Evolutionary conservation across 306 rosid species (phyloP).

Genomic region (Sicyos edulis): DNA sequence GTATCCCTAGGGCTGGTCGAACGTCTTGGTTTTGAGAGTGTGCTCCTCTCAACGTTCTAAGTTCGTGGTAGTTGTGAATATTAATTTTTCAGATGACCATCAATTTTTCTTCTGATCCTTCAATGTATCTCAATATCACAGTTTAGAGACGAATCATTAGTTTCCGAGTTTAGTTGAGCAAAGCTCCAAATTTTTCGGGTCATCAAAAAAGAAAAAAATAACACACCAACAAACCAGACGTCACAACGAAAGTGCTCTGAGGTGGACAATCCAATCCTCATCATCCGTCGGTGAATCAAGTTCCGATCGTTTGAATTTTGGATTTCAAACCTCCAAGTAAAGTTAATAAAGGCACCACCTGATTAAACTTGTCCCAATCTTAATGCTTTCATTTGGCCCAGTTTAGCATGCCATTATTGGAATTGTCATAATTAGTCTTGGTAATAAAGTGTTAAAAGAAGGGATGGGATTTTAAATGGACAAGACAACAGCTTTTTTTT

Average conservation of each 20-base stretch:
- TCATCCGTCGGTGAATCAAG: slow-evolving; percentile 6
- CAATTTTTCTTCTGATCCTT: too few species aligned
- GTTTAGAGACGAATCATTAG: too few species aligned
- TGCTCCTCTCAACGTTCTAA: too few species aligned
- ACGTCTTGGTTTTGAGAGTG: too few species aligned
- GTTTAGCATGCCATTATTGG: slow-evolving; percentile 15
- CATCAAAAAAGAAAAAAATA: too few species aligned
- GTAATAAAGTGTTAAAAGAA: slow-evolving; percentile 17
- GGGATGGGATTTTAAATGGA: slow-evolving; percentile 4
- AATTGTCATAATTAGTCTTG: slow-evolving; percentile 14
- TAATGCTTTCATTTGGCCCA: not conserved
- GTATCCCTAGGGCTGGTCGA: too few species aligned
- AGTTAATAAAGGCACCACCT: not conserved
- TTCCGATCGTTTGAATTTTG: not conserved
- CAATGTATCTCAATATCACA: too few species aligned
- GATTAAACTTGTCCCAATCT: not conserved
- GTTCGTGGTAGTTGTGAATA: too few species aligned
- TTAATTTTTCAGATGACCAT: too few species aligned
- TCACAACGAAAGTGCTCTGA: not conserved
- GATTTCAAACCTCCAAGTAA: not conserved
- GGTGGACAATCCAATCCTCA: not conserved
- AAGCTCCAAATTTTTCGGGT: too few species aligned
- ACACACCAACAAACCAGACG: slow-evolving; percentile 10
- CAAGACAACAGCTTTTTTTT: not conserved
- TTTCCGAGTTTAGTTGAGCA: too few species aligned